These are phyloP conservation scores for Solanum chilense DNA, from an alignment of 257 asterid genomes.

Conservation along the genomic window DNA sequence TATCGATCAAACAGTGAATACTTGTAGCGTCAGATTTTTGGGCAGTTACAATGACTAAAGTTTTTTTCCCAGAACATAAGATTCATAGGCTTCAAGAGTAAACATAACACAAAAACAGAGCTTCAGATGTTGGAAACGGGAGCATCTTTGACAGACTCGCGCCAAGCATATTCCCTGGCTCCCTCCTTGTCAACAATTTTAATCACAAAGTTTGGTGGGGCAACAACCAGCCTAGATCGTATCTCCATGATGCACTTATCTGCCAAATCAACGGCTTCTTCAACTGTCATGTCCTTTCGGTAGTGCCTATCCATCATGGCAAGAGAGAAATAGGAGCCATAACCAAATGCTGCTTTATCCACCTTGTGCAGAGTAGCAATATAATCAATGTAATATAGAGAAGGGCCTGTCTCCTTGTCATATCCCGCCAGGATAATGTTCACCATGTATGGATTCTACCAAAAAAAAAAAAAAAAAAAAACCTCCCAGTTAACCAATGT, in stretches of 20 bases:
- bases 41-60: neutral
- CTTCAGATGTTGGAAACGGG: slow-evolving; percentile 29
- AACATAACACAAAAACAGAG: neutral
- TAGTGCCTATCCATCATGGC: slow-evolving; percentile 92
- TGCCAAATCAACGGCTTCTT: slow-evolving; percentile 76
- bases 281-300: slow-evolving; percentile 72
- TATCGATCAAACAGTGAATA: neutral
- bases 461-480: neutral
- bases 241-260: slow-evolving; percentile 75
- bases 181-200: slow-evolving; percentile 90
- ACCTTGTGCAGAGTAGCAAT: slow-evolving; percentile 87
- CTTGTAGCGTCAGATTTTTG: neutral
- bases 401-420: slow-evolving; percentile 86
- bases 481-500: neutral
- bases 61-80: neutral
- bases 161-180: slow-evolving; percentile 79
- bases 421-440: slow-evolving; percentile 86
- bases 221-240: slow-evolving; percentile 72
- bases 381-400: slow-evolving; percentile 71
- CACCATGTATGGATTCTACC: slow-evolving; percentile 78
- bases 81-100: neutral
- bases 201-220: slow-evolving; percentile 87
- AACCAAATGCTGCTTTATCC: slow-evolving; percentile 88
- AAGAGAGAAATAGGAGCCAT: slow-evolving; percentile 84
- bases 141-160: slow-evolving; percentile 53